These are phyloP conservation scores for Eimeria falciformis DNA, from an alignment of 169 alveolate genomes.

Conservation along the genomic window DNA sequence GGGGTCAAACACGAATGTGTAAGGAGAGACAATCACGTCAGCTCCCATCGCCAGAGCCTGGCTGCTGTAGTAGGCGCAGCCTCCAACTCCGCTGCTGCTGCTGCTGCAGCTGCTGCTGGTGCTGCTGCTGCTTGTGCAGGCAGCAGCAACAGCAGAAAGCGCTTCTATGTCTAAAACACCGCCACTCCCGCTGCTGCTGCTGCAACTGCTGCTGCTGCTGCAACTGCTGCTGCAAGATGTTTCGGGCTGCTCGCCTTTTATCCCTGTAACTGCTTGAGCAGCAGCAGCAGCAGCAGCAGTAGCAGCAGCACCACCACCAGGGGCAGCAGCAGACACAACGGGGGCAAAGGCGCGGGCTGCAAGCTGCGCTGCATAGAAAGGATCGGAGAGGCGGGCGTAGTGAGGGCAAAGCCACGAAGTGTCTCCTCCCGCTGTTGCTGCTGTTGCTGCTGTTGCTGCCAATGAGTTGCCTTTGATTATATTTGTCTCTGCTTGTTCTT, in stretches of 20 bases:
- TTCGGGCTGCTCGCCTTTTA: not conserved
- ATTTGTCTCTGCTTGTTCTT: not conserved
- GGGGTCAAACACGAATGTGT: slow-evolving; percentile 30
- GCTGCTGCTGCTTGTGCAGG: not conserved
- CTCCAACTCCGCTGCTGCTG: slow-evolving; percentile 33
- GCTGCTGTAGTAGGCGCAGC: slow-evolving; percentile 32
- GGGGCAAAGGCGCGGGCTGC: slow-evolving; percentile 14
- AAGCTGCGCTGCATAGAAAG: not conserved
- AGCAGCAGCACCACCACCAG: not conserved
- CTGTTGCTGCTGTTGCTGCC: not conserved
- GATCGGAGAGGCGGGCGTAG: not conserved
- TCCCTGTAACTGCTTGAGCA: slow-evolving; percentile 1
- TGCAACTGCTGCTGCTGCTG: not conserved
- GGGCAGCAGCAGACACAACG: slow-evolving; percentile 5
- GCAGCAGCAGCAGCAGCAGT: slow-evolving; percentile 20
- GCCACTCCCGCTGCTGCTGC: not conserved
- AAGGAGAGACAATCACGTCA: slow-evolving; percentile 40
- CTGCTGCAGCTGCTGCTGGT: no score
- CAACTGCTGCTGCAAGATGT: not conserved
- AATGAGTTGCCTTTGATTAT: not conserved
- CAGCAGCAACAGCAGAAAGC: not conserved
- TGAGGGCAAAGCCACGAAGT: slow-evolving; percentile 16
- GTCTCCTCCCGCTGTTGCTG: not conserved
- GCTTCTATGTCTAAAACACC: slow-evolving; percentile 6
- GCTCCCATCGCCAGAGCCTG: slow-evolving; percentile 30